A percentile compares a stretch with the other conserved stretches of the same genome.
These are phyloP conservation scores for Saturnispora diversa DNA, from an alignment of 805 yeast genomes.

Conservation along the genomic window DNA sequence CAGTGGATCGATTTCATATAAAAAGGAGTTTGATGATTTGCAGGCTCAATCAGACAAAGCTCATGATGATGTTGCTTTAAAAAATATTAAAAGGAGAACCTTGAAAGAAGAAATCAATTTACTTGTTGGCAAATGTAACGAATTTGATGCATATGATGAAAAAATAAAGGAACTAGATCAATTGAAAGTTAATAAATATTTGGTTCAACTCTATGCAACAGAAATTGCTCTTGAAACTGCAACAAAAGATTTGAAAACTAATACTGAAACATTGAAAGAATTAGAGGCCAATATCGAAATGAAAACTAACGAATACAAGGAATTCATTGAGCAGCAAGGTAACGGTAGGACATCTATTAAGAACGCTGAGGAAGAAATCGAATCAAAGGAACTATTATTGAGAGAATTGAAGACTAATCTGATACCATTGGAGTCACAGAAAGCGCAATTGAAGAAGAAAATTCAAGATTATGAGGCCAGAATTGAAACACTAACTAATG, in stretches of 20 bases:
- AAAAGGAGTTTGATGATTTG: conserved; percentile 57
- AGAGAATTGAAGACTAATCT: conserved; percentile 28
- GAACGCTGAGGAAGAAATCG: conserved; percentile 35
- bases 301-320: conserved; percentile 26
- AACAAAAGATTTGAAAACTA: conserved; percentile 27
- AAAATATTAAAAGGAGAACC: conserved; percentile 61
- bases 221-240: conserved; percentile 34
- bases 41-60: conserved; percentile 59
- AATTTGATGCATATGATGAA: conserved; percentile 57
- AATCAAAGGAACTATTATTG: conserved; percentile 32
- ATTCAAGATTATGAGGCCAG: conserved; percentile 39
- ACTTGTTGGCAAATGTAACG: conserved; percentile 66
- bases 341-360: conserved; percentile 37
- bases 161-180: conserved; percentile 43
- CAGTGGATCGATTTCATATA: conserved; percentile 68
- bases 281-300: conserved; percentile 14
- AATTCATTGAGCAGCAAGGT: conserved; percentile 35
- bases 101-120: conserved; percentile 68
- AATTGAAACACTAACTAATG: conserved; percentile 42
- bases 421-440: conserved; percentile 56
- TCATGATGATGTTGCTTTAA: conserved; percentile 51
- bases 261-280: conserved; percentile 32
- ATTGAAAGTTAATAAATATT: conserved; percentile 40
- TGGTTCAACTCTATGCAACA: conserved; percentile 62
- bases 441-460: conserved; percentile 40